phyloP scores from a whole-genome alignment of 2,329 filamentous ascomycete genomes.

The Camillea tinctor region DNA sequence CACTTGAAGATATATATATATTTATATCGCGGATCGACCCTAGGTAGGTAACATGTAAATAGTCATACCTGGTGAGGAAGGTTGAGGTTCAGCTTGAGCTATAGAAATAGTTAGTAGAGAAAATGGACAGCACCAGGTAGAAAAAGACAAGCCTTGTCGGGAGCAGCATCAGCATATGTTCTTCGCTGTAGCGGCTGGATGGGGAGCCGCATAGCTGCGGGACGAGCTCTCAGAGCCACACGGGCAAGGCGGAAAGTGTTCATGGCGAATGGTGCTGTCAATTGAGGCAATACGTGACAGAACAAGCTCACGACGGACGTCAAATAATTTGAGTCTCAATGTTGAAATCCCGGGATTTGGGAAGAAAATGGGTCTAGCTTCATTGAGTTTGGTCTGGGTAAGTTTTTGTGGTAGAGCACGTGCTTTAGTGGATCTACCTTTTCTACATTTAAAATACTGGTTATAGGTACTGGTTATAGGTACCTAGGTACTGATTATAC shows the following conservation, averaged over 20 bases:
- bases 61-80: conserved; percentile 96
- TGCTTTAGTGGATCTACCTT: too few relatives aligned
- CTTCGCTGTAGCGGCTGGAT: conserved; percentile 80
- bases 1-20: conserved; percentile 1
- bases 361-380: conserved; percentile 27
- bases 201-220: conserved; percentile 71
- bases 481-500: too few relatives aligned
- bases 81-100: conserved; percentile 96
- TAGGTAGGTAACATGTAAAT: conserved; percentile 2
- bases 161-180: conserved; percentile 84
- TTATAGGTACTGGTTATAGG: too few relatives aligned
- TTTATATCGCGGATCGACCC: too few relatives aligned
- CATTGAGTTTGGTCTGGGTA: conserved; percentile 40
- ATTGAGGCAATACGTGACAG: conserved; percentile 48
- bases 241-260: conserved; percentile 92
- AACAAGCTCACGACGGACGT: conserved; percentile 41
- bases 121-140: conserved; percentile 4
- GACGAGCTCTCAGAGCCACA: conserved; percentile 80
- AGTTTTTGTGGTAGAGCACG: too few relatives aligned
- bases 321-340: conserved; percentile 43
- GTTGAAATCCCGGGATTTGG: conserved; percentile 22
- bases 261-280: conserved; percentile 65
- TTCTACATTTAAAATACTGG: too few relatives aligned
- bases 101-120: conserved; percentile 31
- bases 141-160: conserved; percentile 68